phyloP scores from a whole-genome alignment of 2,329 filamentous ascomycete species.

The Alternaria sp. region DNA sequence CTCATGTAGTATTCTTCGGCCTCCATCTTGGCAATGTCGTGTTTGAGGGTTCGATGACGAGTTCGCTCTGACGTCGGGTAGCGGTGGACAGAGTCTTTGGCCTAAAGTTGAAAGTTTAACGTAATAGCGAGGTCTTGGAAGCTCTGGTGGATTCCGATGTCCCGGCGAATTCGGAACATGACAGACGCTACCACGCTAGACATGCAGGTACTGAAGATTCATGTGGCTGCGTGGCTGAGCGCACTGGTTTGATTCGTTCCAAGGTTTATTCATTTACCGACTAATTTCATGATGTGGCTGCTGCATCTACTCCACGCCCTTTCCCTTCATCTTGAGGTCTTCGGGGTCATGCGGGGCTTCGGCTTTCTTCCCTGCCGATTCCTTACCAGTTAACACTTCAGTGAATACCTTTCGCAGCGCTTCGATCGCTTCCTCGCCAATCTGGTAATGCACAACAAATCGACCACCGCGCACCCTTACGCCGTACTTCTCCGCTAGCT shows the following conservation, averaged over 20 bases:
- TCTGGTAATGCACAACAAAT: constrained; percentile 75
- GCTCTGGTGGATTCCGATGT: constrained; percentile 14
- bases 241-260: neutral
- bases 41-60: constrained; percentile 24
- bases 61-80: constrained; percentile 6
- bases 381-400: constrained; percentile 29
- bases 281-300: constrained; percentile 2
- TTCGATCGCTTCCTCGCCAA: constrained; percentile 68
- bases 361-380: constrained; percentile 26
- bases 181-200: neutral
- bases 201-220: constrained; percentile 13
- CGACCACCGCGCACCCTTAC: constrained; percentile 64
- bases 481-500: constrained; percentile 63
- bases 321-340: constrained; percentile 39
- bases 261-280: neutral
- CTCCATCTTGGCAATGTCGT: constrained; percentile 21
- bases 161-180: constrained; percentile 13
- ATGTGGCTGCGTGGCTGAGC: constrained; percentile 11
- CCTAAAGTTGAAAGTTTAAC: constrained; percentile 14
- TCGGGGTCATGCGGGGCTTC: constrained; percentile 29
- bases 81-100: neutral
- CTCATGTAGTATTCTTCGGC: constrained; percentile 13
- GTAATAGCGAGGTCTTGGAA: constrained; percentile 28
- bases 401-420: constrained; percentile 45
- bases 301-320: constrained; percentile 33